Conservation (phyloP, 148 eudicot species). For the Rhododendron simsii region DNA sequence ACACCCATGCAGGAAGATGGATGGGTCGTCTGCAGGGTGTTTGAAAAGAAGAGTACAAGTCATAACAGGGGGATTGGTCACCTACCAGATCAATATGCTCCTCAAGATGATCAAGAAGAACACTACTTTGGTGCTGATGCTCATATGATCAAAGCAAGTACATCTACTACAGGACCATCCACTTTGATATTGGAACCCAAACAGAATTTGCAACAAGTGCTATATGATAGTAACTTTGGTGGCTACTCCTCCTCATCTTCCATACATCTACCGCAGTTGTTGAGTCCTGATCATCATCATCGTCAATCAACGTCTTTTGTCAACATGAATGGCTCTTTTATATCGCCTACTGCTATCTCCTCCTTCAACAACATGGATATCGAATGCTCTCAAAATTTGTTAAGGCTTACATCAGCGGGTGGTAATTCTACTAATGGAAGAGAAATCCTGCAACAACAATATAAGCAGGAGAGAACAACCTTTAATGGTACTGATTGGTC, state of each 20-base stretch:
- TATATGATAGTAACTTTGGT: slow-evolving; percentile 23
- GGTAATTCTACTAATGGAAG: background rate
- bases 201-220: slow-evolving; percentile 15
- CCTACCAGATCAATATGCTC: slow-evolving; percentile 30
- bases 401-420: slow-evolving; percentile 34
- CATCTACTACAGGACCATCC: background rate
- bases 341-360: slow-evolving; percentile 9
- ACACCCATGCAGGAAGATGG: slow-evolving; percentile 61
- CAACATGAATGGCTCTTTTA: slow-evolving; percentile 8
- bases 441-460: slow-evolving; percentile 18
- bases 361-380: slow-evolving; percentile 29
- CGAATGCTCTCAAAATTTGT: slow-evolving; percentile 35
- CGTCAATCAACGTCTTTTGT: background rate
- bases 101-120: slow-evolving; percentile 22
- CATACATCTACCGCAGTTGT: slow-evolving; percentile 72
- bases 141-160: background rate
- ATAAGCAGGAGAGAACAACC: slow-evolving; percentile 13
- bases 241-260: slow-evolving; percentile 20
- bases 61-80: slow-evolving; percentile 27
- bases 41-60: slow-evolving; percentile 56
- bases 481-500: slow-evolving; percentile 37
- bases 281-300: slow-evolving; percentile 39
- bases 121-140: slow-evolving; percentile 5
- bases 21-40: slow-evolving; percentile 90
- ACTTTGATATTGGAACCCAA: slow-evolving; percentile 9